These are phyloP conservation scores for Trichoderma cornu-damae DNA, from an alignment of 2,329 filamentous ascomycete species.

Conservation along the genomic window DNA sequence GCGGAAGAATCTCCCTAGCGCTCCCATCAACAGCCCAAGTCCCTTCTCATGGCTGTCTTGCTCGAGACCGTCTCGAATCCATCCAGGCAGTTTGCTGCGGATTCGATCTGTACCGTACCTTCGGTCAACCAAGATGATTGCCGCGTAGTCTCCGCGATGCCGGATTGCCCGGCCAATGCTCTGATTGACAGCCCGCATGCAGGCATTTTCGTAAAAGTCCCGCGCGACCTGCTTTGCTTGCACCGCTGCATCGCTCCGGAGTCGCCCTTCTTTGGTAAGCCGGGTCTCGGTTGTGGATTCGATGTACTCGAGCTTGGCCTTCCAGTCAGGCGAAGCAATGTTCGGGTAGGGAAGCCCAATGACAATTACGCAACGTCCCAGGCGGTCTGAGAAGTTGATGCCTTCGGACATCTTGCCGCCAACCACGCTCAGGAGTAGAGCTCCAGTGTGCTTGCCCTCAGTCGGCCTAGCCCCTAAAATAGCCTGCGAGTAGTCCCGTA, in stretches of 20 bases:
- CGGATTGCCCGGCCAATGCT: conserved; percentile 89
- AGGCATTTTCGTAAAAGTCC: conserved; percentile 89
- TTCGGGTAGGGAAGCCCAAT: conserved; percentile 92
- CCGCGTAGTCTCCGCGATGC: conserved; percentile 82
- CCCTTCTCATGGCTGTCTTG: conserved; percentile 44
- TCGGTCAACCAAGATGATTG: conserved; percentile 78
- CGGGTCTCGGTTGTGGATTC: conserved; percentile 52
- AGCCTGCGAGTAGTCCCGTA: conserved; percentile 66
- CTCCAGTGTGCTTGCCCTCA: conserved; percentile 47
- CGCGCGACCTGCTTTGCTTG: conserved; percentile 55
- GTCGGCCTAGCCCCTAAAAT: conserved; percentile 49
- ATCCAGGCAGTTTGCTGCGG: conserved; percentile 73
- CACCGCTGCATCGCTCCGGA: conserved; percentile 25
- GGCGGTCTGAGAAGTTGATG: conserved; percentile 91
- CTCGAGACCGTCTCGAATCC: conserved; percentile 72
- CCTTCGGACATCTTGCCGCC: conserved; percentile 94
- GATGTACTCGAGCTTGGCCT: conserved; percentile 82
- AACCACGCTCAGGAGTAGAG: conserved; percentile 81
- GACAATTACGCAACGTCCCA: conserved; percentile 87
- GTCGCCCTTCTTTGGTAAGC: conserved; percentile 26
- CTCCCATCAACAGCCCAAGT: conserved; percentile 55
- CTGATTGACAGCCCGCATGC: conserved; percentile 96
- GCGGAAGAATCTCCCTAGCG: conserved; percentile 54
- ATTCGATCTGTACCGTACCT: conserved; percentile 73
- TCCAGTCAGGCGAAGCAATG: conserved; percentile 83